A percentile compares a stretch with the other conserved stretches of the same genome.
Evolutionary conservation across 345 rosid genomes (phyloP).

Genomic region (Schrenkiella parvula): DNA sequence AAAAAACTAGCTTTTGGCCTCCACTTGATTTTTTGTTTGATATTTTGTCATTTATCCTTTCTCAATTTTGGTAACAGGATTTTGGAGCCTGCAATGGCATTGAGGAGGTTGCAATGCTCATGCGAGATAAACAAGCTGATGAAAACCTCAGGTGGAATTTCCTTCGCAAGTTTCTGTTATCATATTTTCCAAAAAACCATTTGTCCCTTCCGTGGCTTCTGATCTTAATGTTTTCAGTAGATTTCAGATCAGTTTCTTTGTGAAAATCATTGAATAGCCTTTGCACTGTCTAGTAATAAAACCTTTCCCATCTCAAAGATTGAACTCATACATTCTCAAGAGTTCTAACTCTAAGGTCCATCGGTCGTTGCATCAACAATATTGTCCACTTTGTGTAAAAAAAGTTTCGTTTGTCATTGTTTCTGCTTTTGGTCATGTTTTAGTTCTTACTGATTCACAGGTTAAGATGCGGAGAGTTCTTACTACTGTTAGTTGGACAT

Average conservation of each 20-base stretch:
- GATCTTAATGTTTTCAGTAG: neutral
- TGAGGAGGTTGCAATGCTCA: conserved; percentile 82
- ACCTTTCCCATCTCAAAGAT: neutral
- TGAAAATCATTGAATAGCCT: neutral
- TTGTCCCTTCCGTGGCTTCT: neutral
- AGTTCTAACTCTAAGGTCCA: neutral
- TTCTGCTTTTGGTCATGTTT: neutral
- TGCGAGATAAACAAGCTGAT: conserved; percentile 84
- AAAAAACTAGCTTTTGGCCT: neutral
- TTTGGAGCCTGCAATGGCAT: conserved; percentile 86
- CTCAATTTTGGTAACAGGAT: conserved; percentile 42
- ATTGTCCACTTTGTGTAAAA: neutral
- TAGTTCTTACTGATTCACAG: conserved; percentile 33
- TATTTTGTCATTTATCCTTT: neutral
- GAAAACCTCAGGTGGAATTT: conserved; percentile 78
- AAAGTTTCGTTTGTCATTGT: neutral
- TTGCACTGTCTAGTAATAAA: neutral
- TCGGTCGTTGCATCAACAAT: neutral
- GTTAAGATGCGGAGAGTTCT: conserved; percentile 94
- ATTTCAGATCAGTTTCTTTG: neutral
- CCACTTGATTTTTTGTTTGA: neutral
- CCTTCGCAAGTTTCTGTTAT: neutral
- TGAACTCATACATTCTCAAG: neutral
- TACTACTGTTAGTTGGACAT: conserved; percentile 84
- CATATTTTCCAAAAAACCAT: neutral